Evolutionary conservation across 2,329 filamentous ascomycete genomes (phyloP).

Genomic region (Penicillium sp.): DNA sequence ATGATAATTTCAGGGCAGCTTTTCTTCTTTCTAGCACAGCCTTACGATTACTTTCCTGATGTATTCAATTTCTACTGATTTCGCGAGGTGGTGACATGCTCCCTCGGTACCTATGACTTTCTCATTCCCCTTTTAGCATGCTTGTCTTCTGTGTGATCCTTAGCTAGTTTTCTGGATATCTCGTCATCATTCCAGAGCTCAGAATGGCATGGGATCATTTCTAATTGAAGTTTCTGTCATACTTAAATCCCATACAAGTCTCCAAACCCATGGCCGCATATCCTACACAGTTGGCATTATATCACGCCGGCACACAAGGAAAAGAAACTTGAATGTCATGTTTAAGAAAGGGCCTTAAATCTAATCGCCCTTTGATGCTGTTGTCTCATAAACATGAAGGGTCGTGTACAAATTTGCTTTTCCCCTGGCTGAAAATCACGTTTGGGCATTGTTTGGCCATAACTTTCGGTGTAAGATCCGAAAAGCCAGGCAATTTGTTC

Average conservation of each 20-base stretch:
- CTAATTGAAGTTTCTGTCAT: not conserved
- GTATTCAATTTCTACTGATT: conserved; percentile 8
- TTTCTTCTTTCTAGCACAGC: conserved; percentile 9
- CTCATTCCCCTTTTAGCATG: conserved; percentile 10
- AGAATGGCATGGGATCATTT: not conserved
- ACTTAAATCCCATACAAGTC: no score
- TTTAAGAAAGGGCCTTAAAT: not conserved
- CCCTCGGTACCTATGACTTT: conserved; percentile 10
- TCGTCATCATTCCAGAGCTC: not conserved
- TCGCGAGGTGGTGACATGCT: conserved; percentile 8
- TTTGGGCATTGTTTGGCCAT: not conserved
- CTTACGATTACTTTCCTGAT: conserved; percentile 4
- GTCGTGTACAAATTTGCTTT: not conserved
- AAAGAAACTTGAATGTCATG: not conserved
- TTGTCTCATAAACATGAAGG: not conserved
- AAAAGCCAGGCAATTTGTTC: not conserved
- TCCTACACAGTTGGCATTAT: not conserved
- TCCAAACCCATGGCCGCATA: not conserved
- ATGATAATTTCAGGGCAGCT: conserved; percentile 19
- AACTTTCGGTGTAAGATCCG: not conserved
- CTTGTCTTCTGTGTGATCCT: not conserved
- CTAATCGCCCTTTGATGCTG: not conserved
- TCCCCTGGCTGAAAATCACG: no score
- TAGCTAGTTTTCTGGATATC: conserved; percentile 3
- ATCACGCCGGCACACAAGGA: no score